Base-by-base conservation (phyloP, 495 filamentous ascomycete species). In the Podospora sp. region DNA sequence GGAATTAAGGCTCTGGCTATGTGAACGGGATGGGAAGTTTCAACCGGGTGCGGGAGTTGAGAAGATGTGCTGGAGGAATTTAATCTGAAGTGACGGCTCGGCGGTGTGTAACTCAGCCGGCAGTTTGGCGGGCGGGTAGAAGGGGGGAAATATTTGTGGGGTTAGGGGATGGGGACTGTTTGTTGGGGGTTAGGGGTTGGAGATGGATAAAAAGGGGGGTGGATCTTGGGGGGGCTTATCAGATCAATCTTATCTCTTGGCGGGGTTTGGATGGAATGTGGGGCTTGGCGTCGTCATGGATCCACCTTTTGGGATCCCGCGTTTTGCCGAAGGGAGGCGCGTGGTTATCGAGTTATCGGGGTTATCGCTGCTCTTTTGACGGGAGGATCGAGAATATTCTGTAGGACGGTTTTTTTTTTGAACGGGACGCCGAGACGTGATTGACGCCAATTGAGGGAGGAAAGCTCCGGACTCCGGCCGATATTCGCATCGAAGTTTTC, bases 391-490 rank as follows among this genome's bases (percentile, higher is more conserved):
- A 62, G 59, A 62, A 62, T 62, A 62, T 62, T 62, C 36, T 62
- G 59, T 62, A 62, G 27, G 29, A 26, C 35, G 20, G 25, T 27
- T 22, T 52, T 63, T 53, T 63, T 22, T 29, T 12, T 18, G 3
- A 18, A 26, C 52, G 52, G 4, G 20, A 49, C 22, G 59, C 16
- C 61, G 61, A 18, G 40, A 21, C 29, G n/a, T n/a, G 9, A 24
- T 26, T 18, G 49, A 51, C 40, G 46, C 25, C 21, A 51, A 63
- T 33, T 63, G 46, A 33, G 25, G 24, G 46, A 63, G 61, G 46
- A 22, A 21, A 53, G 6, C 46, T 63, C 61, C 61, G 61, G 49
- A 63, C 61, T 63, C 61, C 61, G 61, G 61, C 61, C 61, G 40
- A 40, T n/a, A 29, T n/a, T 36, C 57, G 57, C 57, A 33, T 33